Evolutionary conservation across 176 grass and related monocot genomes (phyloP).

Genomic region (Dactylis glomerata): DNA sequence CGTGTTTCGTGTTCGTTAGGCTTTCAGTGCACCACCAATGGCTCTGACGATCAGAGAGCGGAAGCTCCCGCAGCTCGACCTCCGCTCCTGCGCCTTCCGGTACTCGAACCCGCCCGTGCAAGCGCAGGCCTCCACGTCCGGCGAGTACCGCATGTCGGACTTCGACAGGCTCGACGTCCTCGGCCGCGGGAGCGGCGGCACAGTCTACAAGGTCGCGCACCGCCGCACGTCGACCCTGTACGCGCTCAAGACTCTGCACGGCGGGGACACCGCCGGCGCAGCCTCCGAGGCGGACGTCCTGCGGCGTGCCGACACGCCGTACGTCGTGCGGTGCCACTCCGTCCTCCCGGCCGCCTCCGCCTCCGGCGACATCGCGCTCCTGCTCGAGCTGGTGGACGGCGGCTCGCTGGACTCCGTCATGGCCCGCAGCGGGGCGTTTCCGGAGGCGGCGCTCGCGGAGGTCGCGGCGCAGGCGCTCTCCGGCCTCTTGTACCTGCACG

Average conservation of each 20-base stretch:
- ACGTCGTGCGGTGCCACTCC: background rate
- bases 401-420: slow-evolving; percentile 26
- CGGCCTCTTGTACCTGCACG: background rate
- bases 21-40: background rate
- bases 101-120: background rate
- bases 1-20: too few species aligned
- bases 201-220: slow-evolving; percentile 52
- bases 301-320: background rate
- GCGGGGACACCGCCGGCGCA: background rate
- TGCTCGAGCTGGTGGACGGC: slow-evolving; percentile 29
- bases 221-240: slow-evolving; percentile 35
- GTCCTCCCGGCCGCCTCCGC: background rate
- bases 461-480: background rate
- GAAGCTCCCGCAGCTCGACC: slow-evolving; percentile 25
- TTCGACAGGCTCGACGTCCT: slow-evolving; percentile 39
- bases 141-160: slow-evolving; percentile 12
- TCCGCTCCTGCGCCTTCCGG: slow-evolving; percentile 33
- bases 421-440: background rate
- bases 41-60: slow-evolving; percentile 29
- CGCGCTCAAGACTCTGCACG: slow-evolving; percentile 31
- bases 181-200: slow-evolving; percentile 50
- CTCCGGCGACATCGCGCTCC: background rate
- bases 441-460: background rate
- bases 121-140: slow-evolving; percentile 14
- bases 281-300: background rate